Base-by-base conservation (phyloP, 306 rosid genomes). In the Cucurbita pepo region DNA sequence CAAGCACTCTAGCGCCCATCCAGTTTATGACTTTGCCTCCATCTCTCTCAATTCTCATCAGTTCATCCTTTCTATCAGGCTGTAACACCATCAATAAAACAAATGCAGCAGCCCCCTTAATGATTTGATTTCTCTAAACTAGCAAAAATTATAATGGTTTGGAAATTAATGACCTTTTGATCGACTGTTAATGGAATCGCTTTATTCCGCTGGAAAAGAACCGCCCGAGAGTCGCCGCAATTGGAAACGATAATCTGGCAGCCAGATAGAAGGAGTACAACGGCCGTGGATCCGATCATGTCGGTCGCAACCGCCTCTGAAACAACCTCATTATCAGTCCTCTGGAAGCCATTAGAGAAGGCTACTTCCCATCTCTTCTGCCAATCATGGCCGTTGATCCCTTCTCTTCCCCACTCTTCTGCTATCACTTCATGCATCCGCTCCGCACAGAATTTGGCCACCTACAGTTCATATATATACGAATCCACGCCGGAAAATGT, bases 11-110 rank as follows among this genome's bases (percentile, higher is more conserved):
- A 81, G 97, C 88, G 54, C 97, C 97, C 82, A 87, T 91, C 97
- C 97, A 91, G 96, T 91, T 89, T 76, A 91, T 91, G 81, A 91
- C 97, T 89, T 70, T 91, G 75, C 97, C 97, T 77, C 91, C 97
- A 55, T 61, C 78, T 59, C 73, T 65, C 80, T 83, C 85, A 77
- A 91, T 91, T 81, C 96, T 85, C 80, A 71, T 12, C 56, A 88
- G 94, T 79, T 90, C 96, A 48, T 90, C 96, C 82, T 81, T 77
- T 83, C 96, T 88, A 81, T 90, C 96, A 38, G 96, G 96, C 96
- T 90, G 94, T 78, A 81, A 78, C 85, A 76, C 76, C 55, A 87
- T 67, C 19, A 67, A 66, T 44, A 66, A 64, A 66, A 45, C 56
- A 67, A 67, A 67, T 47, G 56, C 10, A 18, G 19, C 7, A 18